phyloP scores from a whole-genome alignment of 2,329 filamentous ascomycete genomes.

The Pestalotiopsis sp. region DNA sequence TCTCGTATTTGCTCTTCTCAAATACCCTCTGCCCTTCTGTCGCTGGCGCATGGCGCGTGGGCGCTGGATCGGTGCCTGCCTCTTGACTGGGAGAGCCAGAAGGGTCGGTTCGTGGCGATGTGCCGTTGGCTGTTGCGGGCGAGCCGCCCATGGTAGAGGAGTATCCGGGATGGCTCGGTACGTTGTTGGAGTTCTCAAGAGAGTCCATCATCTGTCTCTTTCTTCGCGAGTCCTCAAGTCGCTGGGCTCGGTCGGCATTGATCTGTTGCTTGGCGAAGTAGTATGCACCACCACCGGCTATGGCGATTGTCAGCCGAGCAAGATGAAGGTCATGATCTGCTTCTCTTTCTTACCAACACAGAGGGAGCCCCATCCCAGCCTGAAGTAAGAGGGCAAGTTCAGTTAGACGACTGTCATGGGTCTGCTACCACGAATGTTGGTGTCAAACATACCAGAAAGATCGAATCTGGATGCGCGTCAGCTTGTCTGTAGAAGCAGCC shows the following conservation, averaged over 20 bases:
- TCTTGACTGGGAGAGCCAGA: slow-evolving; percentile 71
- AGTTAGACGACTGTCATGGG: background rate
- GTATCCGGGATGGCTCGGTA: slow-evolving; percentile 36
- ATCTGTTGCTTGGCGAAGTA: slow-evolving; percentile 94
- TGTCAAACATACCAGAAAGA: slow-evolving; percentile 20
- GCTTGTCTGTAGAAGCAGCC: background rate
- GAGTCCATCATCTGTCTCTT: slow-evolving; percentile 63
- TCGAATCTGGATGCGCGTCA: slow-evolving; percentile 16
- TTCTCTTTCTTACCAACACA: slow-evolving; percentile 70
- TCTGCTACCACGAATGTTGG: slow-evolving; percentile 1
- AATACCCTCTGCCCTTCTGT: slow-evolving; percentile 67
- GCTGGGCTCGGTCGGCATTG: slow-evolving; percentile 81
- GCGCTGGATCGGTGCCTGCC: slow-evolving; percentile 78
- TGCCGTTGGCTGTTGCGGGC: slow-evolving; percentile 40
- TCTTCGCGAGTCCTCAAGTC: slow-evolving; percentile 67
- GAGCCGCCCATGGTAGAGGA: slow-evolving; percentile 39
- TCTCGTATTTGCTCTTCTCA: slow-evolving; percentile 92
- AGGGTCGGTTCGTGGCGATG: slow-evolving; percentile 60
- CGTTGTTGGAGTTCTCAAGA: slow-evolving; percentile 52
- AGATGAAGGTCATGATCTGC: slow-evolving; percentile 10
- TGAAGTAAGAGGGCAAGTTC: slow-evolving; percentile 36
- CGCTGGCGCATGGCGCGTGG: slow-evolving; percentile 78
- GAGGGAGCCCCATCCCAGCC: slow-evolving; percentile 90
- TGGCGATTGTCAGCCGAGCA: slow-evolving; percentile 20
- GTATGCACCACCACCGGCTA: slow-evolving; percentile 89